Conservation (phyloP, 176 grass and related monocot genomes). For the Elaeis guineensis region DNA sequence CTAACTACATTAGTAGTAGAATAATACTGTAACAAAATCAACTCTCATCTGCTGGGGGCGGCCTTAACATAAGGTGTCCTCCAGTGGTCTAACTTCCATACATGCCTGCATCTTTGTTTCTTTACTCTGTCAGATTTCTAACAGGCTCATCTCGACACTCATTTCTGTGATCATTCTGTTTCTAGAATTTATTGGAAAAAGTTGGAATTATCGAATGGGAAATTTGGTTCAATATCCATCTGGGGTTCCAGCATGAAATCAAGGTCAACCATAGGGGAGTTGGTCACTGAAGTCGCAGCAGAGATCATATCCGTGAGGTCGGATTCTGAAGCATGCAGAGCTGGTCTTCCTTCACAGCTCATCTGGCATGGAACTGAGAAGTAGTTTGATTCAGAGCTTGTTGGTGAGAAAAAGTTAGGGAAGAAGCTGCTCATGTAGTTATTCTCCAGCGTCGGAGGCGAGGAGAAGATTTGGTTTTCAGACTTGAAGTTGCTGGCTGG, state of each 20-base stretch:
- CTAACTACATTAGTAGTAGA: too few species aligned
- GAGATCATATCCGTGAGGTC: slow-evolving; percentile 54
- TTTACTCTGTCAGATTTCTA: too few species aligned
- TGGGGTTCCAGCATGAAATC: background rate
- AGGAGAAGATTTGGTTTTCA: slow-evolving; percentile 7
- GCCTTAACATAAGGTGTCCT: too few species aligned
- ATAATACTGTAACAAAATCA: too few species aligned
- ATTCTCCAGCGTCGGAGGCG: background rate
- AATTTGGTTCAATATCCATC: background rate
- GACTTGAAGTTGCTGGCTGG: background rate
- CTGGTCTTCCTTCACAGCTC: background rate
- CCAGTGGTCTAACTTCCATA: too few species aligned
- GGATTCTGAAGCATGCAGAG: slow-evolving; percentile 12
- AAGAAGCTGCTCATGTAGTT: slow-evolving; percentile 16
- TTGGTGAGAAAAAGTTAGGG: slow-evolving; percentile 13
- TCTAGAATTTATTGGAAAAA: too few species aligned
- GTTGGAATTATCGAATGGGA: too few species aligned
- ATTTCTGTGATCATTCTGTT: too few species aligned
- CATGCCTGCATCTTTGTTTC: too few species aligned
- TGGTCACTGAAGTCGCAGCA: slow-evolving; percentile 17
- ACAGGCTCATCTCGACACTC: too few species aligned
- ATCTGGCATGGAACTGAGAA: slow-evolving; percentile 20
- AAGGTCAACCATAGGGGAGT: slow-evolving; percentile 11
- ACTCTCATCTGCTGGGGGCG: too few species aligned
- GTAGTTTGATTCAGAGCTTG: slow-evolving; percentile 26